Conservation (phyloP, 192 early-diverging fungal species). For the Coemansia sp. region DNA sequence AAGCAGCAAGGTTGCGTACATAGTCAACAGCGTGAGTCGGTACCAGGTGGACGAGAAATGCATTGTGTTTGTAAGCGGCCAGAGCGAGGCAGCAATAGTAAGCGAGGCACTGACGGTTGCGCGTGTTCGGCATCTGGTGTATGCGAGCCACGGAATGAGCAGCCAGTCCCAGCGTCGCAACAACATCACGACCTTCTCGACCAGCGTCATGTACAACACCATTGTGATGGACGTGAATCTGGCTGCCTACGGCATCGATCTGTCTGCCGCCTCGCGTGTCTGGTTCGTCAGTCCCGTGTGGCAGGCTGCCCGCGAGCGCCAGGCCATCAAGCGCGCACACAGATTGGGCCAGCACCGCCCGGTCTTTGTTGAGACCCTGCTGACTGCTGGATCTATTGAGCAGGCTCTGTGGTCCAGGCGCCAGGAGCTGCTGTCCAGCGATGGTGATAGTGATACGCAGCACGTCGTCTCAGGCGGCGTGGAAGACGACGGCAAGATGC, state of each 20-base stretch:
- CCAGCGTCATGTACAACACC: constrained; percentile 42
- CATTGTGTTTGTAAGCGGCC: constrained; percentile 45
- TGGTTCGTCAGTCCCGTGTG: constrained; percentile 76
- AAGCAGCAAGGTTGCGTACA: constrained; percentile 42
- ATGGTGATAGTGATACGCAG: constrained; percentile 2
- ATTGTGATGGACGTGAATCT: constrained; percentile 53
- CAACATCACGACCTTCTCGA: constrained; percentile 52
- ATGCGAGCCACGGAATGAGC: constrained; percentile 35
- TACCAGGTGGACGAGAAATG: constrained; percentile 45
- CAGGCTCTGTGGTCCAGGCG: constrained; percentile 45
- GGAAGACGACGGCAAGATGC: constrained; percentile 55
- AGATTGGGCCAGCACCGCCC: constrained; percentile 67
- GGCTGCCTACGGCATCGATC: constrained; percentile 77
- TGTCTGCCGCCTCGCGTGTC: constrained; percentile 71
- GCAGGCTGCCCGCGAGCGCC: constrained; percentile 70
- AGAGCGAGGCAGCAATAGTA: constrained; percentile 21
- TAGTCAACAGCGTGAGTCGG: constrained; percentile 25
- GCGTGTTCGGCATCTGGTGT: constrained; percentile 41
- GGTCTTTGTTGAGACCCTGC: constrained; percentile 45
- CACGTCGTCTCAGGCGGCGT: constrained; percentile 24
- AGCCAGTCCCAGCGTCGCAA: constrained; percentile 47
- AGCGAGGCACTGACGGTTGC: constrained; percentile 41
- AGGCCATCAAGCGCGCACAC: constrained; percentile 87
- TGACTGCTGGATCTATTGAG: constrained; percentile 42
- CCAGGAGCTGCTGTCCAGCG: constrained; percentile 32